phyloP scores from a whole-genome alignment of 2,329 filamentous ascomycete genomes.

The Fusarium cicatricum region DNA sequence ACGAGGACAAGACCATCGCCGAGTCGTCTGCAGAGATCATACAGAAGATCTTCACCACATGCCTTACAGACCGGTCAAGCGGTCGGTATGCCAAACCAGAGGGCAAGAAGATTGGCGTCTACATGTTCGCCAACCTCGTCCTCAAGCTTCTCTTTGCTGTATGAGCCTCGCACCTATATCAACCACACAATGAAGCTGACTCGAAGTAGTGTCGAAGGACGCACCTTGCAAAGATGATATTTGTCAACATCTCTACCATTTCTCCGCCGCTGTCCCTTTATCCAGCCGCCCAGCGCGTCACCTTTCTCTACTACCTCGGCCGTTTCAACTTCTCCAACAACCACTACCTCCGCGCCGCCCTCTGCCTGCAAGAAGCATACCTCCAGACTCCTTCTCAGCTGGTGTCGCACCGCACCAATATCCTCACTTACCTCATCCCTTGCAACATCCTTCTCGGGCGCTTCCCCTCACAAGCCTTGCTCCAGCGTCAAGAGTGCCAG shows the following conservation, averaged over 20 bases:
- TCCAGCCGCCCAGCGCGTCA: slow-evolving; percentile 85
- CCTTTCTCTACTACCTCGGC: slow-evolving; percentile 93
- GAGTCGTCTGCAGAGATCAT: slow-evolving; percentile 90
- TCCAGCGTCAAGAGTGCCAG: slow-evolving; percentile 69
- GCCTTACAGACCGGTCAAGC: slow-evolving; percentile 80
- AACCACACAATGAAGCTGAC: slow-evolving; percentile 2
- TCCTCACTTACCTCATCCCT: slow-evolving; percentile 85
- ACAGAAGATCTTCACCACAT: slow-evolving; percentile 90
- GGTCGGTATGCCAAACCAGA: slow-evolving; percentile 74
- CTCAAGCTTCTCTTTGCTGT: slow-evolving; percentile 87
- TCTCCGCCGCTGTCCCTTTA: slow-evolving; percentile 84
- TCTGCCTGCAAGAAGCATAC: slow-evolving; percentile 82
- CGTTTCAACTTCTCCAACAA: slow-evolving; percentile 88
- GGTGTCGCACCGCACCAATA: slow-evolving; percentile 76
- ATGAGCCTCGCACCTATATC: slow-evolving; percentile 39
- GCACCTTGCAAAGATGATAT: slow-evolving; percentile 85
- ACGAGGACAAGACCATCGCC: slow-evolving; percentile 77
- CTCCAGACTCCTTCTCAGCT: slow-evolving; percentile 69
- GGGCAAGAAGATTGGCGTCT: slow-evolving; percentile 87
- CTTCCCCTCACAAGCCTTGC: slow-evolving; percentile 74
- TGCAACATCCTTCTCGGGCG: slow-evolving; percentile 85
- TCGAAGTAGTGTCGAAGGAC: slow-evolving; percentile 75
- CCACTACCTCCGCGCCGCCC: slow-evolving; percentile 79
- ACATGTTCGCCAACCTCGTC: slow-evolving; percentile 90
- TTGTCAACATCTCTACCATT: slow-evolving; percentile 84